Conservation (phyloP, 1,284 basidiomycete species). For the Fereydounia khargensis region DNA sequence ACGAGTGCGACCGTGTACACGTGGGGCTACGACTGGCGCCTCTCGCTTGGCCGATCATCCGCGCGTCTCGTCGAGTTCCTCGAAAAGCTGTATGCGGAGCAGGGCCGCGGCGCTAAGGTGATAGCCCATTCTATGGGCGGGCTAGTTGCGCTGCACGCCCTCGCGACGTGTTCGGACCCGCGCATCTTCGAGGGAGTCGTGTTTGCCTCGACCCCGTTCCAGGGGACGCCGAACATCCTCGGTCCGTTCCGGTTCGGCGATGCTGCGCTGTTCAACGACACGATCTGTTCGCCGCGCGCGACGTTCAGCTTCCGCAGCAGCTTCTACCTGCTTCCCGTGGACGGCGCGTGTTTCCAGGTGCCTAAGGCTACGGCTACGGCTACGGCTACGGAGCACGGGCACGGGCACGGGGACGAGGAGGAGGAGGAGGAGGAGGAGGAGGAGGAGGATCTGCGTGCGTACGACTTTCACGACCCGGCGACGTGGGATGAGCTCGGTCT, state of each 20-base stretch:
- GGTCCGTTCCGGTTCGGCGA: constrained; percentile 55
- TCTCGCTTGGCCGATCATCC: constrained; percentile 25
- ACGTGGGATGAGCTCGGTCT: constrained; percentile 34
- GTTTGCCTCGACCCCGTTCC: constrained; percentile 53
- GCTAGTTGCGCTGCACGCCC: constrained; percentile 53
- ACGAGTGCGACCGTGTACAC: constrained; percentile 38
- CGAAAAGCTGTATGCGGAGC: constrained; percentile 35
- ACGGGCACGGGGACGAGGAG: constrained; percentile 18
- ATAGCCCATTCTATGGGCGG: constrained; percentile 59
- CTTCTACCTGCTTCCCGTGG: constrained; percentile 54
- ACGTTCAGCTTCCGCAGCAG: constrained; percentile 53
- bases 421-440: constrained; percentile 15
- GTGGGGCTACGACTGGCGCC: constrained; percentile 56
- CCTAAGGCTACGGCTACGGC: constrained; percentile 1
- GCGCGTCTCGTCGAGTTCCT: constrained; percentile 10
- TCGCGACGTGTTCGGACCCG: constrained; percentile 44
- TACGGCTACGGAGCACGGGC: constrained; percentile 1
- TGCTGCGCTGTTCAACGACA: constrained; percentile 44
- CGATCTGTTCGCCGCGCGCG: constrained; percentile 49
- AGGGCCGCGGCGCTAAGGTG: constrained; percentile 46
- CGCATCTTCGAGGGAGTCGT: constrained; percentile 51
- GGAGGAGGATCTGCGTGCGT: constrained; percentile 20
- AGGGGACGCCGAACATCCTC: constrained; percentile 56
- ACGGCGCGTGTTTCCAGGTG: constrained; percentile 34
- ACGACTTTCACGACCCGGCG: constrained; percentile 33